phyloP scores from a whole-genome alignment of 768 basidiomycete genomes.

The Serendipita vermifera region DNA sequence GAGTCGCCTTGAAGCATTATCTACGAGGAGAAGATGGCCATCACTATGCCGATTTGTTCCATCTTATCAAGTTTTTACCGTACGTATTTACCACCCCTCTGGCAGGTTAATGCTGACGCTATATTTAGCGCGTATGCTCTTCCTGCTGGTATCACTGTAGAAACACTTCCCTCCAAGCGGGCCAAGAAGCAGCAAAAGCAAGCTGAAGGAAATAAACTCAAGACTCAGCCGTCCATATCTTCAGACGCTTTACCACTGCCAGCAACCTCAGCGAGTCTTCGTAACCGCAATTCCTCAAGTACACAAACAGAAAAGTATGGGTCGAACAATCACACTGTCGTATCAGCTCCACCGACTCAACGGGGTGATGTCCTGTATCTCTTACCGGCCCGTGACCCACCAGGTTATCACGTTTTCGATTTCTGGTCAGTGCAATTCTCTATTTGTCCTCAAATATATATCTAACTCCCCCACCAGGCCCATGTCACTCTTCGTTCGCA shows the following conservation, averaged over 20 bases:
- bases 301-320: not conserved
- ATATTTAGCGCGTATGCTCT: too few species aligned
- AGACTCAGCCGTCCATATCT: too few species aligned
- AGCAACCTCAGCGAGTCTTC: not conserved
- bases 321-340: too few species aligned
- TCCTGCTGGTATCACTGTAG: not conserved
- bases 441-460: too few species aligned
- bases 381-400: constrained; percentile 7
- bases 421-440: constrained; percentile 10
- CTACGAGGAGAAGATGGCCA: constrained; percentile 8
- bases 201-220: too few species aligned
- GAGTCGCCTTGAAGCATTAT: constrained; percentile 11
- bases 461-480: too few species aligned
- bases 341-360: too few species aligned
- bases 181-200: not conserved
- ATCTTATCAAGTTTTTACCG: constrained; percentile 9
- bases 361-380: not conserved
- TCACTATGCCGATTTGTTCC: constrained; percentile 10
- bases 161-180: not conserved
- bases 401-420: constrained; percentile 10
- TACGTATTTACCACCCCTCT: too few species aligned
- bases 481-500: too few species aligned
- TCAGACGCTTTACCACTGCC: not conserved
- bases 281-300: not conserved
- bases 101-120: too few species aligned